phyloP scores from a whole-genome alignment of 2,329 filamentous ascomycete genomes.

The Apiospora malaysiana region DNA sequence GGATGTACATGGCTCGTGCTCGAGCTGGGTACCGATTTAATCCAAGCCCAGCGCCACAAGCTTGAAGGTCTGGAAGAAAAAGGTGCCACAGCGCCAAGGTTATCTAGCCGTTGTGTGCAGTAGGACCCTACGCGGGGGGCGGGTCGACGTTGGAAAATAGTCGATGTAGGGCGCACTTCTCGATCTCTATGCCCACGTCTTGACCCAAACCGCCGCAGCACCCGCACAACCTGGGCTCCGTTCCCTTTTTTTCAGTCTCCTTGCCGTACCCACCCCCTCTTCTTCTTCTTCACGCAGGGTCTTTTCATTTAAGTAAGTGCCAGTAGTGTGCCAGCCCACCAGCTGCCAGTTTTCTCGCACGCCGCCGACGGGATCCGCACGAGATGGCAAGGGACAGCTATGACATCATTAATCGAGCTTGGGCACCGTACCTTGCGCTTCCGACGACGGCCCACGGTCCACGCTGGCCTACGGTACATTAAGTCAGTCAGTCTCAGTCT shows the following conservation, averaged over 20 bases:
- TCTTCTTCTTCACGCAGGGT: conserved; percentile 17
- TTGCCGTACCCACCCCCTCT: conserved; percentile 14
- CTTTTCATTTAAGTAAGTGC: conserved; percentile 13
- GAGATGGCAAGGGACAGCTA: not conserved
- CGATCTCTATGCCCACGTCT: conserved; percentile 14
- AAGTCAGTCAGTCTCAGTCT: not conserved
- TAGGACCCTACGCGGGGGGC: conserved; percentile 18
- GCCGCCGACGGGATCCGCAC: not conserved
- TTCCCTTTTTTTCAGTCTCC: conserved; percentile 14
- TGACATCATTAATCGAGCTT: not conserved
- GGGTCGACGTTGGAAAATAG: conserved; percentile 9
- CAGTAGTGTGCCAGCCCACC: not conserved
- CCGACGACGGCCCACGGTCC: not conserved
- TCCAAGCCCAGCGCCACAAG: conserved; percentile 8
- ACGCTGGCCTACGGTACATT: not conserved
- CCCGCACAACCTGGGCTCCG: not conserved
- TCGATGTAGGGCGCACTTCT: conserved; percentile 22
- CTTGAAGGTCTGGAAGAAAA: conserved; percentile 15
- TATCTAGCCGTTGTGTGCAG: conserved; percentile 16
- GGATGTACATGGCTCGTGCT: not conserved
- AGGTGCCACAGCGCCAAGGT: conserved; percentile 23
- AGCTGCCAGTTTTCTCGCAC: conserved; percentile 1
- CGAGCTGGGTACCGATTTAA: not conserved
- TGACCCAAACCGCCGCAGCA: conserved; percentile 16
- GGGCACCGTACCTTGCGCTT: not conserved